Conservation (phyloP, 2,329 filamentous ascomycete genomes). For the Cercospora sesami region DNA sequence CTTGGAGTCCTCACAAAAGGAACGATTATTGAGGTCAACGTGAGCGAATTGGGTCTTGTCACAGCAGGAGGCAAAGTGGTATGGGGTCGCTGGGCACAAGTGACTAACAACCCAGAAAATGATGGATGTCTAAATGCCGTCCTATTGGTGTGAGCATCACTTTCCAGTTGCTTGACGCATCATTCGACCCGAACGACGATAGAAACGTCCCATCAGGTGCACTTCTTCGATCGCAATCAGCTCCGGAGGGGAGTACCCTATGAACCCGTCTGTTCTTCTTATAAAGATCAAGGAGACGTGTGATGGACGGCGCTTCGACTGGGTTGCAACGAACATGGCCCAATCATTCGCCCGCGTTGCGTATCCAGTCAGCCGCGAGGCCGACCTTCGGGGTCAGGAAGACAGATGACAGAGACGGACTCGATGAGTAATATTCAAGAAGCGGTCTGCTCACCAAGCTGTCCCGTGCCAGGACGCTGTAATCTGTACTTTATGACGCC, state of each 20-base stretch:
- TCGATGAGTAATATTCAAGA: background rate
- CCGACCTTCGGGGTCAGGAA: background rate
- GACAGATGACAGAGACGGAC: background rate
- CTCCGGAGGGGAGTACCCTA: background rate
- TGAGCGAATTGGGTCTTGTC: conserved; percentile 84
- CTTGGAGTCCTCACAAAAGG: conserved; percentile 86
- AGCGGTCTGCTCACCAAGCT: background rate
- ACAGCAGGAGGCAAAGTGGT: conserved; percentile 91
- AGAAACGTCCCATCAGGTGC: background rate
- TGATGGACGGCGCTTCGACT: conserved; percentile 11
- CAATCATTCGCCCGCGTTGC: background rate
- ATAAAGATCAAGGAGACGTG: conserved; percentile 3
- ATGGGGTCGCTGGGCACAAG: conserved; percentile 82
- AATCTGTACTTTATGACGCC: background rate
- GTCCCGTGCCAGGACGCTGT: background rate
- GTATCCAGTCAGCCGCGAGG: background rate
- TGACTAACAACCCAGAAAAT: conserved; percentile 61
- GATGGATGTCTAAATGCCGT: conserved; percentile 57
- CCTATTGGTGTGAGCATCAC: conserved; percentile 2
- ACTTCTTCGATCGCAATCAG: background rate
- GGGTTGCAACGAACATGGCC: background rate
- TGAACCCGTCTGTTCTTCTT: background rate
- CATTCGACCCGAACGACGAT: background rate
- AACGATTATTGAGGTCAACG: conserved; percentile 87
- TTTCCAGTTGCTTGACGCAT: background rate